These are phyloP conservation scores for Chytridium lagenaria DNA, from an alignment of 371 early-diverging fungal species.

Conservation along the genomic window DNA sequence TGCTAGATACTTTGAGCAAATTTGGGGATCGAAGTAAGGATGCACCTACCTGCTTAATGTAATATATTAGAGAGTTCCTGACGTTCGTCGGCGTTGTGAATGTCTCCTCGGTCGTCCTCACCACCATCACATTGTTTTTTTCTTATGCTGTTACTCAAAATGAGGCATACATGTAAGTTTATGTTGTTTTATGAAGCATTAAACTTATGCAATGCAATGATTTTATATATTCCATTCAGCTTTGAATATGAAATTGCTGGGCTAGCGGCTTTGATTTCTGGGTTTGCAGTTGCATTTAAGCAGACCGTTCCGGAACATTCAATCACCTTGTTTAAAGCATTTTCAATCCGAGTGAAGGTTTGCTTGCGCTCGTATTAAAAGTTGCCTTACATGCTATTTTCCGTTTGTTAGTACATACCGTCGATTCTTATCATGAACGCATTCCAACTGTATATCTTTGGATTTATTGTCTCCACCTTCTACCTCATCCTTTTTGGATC, in stretches of 20 bases:
- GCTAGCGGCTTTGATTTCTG: conserved; percentile 68
- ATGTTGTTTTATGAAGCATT: background rate
- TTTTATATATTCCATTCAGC: conserved; percentile 12
- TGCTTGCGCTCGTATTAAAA: conserved; percentile 12
- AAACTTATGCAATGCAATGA: background rate
- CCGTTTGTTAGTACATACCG: conserved; percentile 50
- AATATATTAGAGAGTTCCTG: conserved; percentile 60
- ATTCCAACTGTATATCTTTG: conserved; percentile 47
- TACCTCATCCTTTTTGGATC: conserved; percentile 69
- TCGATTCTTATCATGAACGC: conserved; percentile 54
- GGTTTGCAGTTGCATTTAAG: conserved; percentile 79
- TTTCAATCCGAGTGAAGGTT: conserved; percentile 77
- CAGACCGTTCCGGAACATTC: conserved; percentile 59
- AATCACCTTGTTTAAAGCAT: conserved; percentile 50
- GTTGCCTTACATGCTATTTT: too few relatives aligned
- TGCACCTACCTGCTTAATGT: background rate
- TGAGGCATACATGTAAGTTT: conserved; percentile 56
- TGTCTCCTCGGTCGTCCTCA: conserved; percentile 60
- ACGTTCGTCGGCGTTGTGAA: conserved; percentile 67
- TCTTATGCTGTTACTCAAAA: conserved; percentile 67
- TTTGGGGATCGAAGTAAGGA: conserved; percentile 70
- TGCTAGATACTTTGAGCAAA: conserved; percentile 78
- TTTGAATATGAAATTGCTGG: conserved; percentile 63
- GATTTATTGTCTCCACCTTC: conserved; percentile 53
- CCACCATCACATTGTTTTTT: conserved; percentile 62